Evolutionary conservation across 1,139 yeast genomes (phyloP).

Genomic region (Kluyveromyces sp.): DNA sequence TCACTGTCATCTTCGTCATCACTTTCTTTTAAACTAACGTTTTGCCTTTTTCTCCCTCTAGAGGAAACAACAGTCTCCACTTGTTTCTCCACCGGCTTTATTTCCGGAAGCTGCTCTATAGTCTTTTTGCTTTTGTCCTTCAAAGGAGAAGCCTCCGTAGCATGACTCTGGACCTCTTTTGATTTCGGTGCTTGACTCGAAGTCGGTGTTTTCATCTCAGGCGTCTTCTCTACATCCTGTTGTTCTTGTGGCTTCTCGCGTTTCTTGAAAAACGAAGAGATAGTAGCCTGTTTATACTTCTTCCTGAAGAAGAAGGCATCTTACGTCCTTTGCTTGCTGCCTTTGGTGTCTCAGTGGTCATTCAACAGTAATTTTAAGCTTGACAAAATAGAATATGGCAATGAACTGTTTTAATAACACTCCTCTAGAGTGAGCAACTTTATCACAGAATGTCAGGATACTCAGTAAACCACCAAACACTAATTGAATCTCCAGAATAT

Average conservation of each 20-base stretch:
- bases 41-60: constrained; percentile 17
- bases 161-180: constrained; percentile 3
- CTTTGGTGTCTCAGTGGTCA: constrained; percentile 21
- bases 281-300: constrained; percentile 46
- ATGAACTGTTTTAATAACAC: too few relatives aligned
- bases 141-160: constrained; percentile 12
- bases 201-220: too few relatives aligned
- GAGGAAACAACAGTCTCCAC: not conserved
- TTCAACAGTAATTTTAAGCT: not conserved
- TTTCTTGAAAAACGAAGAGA: constrained; percentile 47
- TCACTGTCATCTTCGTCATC: constrained; percentile 35
- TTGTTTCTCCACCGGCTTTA: not conserved
- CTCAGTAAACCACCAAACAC: too few relatives aligned
- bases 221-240: constrained; percentile 6
- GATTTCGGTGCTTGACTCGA: constrained; percentile 4
- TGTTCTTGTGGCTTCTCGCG: constrained; percentile 6
- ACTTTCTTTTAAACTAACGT: constrained; percentile 27
- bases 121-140: constrained; percentile 2
- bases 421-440: too few relatives aligned
- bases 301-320: constrained; percentile 20
- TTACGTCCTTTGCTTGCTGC: constrained; percentile 10
- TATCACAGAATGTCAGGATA: too few relatives aligned
- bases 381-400: too few relatives aligned
- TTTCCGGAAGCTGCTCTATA: not conserved
- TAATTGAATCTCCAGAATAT: too few relatives aligned